Base-by-base conservation (phyloP, 805 yeast genomes). In the Candida montana region DNA sequence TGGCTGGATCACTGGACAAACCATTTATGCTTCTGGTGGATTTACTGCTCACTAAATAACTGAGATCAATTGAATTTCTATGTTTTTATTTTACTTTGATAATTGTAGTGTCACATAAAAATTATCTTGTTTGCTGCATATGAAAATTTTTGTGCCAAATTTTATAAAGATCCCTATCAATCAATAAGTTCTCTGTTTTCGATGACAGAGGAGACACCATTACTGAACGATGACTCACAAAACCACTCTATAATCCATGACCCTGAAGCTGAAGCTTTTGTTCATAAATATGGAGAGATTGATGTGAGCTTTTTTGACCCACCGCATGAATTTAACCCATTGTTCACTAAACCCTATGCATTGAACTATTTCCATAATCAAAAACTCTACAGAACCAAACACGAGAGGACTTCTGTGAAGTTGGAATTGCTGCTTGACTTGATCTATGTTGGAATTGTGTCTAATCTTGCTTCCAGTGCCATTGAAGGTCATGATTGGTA, bases 1-100 rank as follows among this genome's bases (percentile, higher is more conserved):
- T 44, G 69, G 68, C 52, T 81, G 86, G 85, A 72, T 80, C 57
- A 78, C 78, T 36, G 87, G 87, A 39, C 88, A 81, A 61, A 79
- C 83, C 49, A 64, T 80, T 41, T 80, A 67, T 49, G 80, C 81
- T 38, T 69, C 72, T 36, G 83, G 83, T 48, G 85, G 84, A 6
- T 77, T 78, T 61, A 77, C 83, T 45, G 82, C 85, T 37, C 81
- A 74, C 50, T 74, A 57, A 47, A 3, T 17, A 5, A 13, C 11
- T 13, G 9, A 15, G 8, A 6, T 29, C 7, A 29, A 9, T 29
- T 15, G 31, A 36, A 19, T 18, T 18, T 18, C n/a, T n/a, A 6
- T n/a, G 11, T 27, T 35, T 13, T 11, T 26, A 10, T 7, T 27
- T 11, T 18, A 27, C n/a, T n/a, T n/a, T n/a, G n/a, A 16, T 21